These are phyloP conservation scores for Linnemannia elongata DNA, from an alignment of 192 early-diverging fungal species.

Conservation along the genomic window DNA sequence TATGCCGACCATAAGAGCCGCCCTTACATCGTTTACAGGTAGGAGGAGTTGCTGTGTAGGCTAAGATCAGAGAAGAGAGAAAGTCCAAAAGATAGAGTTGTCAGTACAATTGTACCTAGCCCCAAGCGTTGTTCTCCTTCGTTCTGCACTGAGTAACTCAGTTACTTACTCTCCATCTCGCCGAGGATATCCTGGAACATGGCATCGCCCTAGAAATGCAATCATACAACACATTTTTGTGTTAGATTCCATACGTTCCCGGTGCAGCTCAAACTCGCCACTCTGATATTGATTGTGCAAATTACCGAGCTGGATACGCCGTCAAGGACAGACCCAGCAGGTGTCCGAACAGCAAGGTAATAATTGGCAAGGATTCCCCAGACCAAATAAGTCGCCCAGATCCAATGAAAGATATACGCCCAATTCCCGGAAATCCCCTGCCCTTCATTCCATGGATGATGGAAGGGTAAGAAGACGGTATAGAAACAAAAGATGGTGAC, in stretches of 20 bases:
- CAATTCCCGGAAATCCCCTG: constrained; percentile 52
- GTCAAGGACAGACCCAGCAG: constrained; percentile 62
- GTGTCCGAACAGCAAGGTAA: constrained; percentile 68
- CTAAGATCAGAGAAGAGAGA: constrained; percentile 15
- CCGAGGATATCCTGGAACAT: constrained; percentile 58
- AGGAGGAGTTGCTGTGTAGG: constrained; percentile 34
- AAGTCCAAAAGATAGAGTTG: background rate
- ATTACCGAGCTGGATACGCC: constrained; percentile 36
- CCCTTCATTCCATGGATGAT: constrained; percentile 60
- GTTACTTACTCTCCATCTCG: constrained; percentile 64
- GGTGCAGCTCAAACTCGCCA: too few species aligned
- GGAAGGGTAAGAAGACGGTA: constrained; percentile 63
- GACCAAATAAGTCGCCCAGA: constrained; percentile 62
- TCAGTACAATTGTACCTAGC: background rate
- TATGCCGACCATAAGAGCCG: background rate
- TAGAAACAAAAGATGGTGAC: constrained; percentile 61
- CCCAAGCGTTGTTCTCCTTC: background rate
- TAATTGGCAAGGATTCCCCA: constrained; percentile 69
- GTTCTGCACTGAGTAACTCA: constrained; percentile 56
- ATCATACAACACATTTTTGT: background rate
- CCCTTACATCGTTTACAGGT: constrained; percentile 50
- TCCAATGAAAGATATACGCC: constrained; percentile 41
- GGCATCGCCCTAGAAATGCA: constrained; percentile 53
- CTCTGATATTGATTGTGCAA: background rate
- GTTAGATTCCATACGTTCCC: too few species aligned